phyloP scores from a whole-genome alignment of 805 yeast species.

The Wickerhamomyces subpelliculosus region DNA sequence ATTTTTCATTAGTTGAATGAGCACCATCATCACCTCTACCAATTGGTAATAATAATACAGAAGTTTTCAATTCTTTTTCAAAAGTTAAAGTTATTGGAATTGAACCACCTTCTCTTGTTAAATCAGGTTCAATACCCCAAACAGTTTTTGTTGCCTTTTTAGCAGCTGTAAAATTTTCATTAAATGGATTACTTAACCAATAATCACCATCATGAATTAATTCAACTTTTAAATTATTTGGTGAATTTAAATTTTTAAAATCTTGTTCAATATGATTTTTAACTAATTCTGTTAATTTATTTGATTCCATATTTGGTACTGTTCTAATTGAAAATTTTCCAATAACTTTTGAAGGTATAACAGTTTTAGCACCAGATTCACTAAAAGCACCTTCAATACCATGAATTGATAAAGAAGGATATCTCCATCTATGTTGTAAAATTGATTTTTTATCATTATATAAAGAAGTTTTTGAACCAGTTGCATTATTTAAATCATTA shows the following conservation, averaged over 20 bases:
- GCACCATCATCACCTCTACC: constrained; percentile 99
- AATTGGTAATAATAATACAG: constrained; percentile 88
- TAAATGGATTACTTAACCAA: constrained; percentile 94
- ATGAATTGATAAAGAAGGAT: constrained; percentile 90
- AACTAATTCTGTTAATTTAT: constrained; percentile 72
- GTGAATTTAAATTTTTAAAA: constrained; percentile 65
- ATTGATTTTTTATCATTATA: constrained; percentile 75
- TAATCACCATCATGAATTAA: constrained; percentile 92
- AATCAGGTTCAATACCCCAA: constrained; percentile 92
- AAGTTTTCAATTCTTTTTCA: constrained; percentile 79
- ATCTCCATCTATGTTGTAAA: constrained; percentile 98
- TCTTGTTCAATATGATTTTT: constrained; percentile 58
- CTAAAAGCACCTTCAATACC: constrained; percentile 98
- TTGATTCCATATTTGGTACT: constrained; percentile 86
- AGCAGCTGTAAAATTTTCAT: constrained; percentile 91
- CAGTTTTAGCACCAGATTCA: constrained; percentile 95
- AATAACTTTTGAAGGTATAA: constrained; percentile 86
- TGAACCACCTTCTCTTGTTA: constrained; percentile 98
- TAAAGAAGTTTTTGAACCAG: constrained; percentile 81
- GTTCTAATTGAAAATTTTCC: constrained; percentile 98
- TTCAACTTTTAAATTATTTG: constrained; percentile 66
- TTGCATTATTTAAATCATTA: constrained; percentile 78
- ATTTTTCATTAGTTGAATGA: constrained; percentile 93
- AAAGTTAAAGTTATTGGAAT: constrained; percentile 95
- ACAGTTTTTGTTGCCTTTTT: constrained; percentile 89